Conservation (phyloP, 2,329 filamentous ascomycete genomes). For the Aspergillus bombycis region DNA sequence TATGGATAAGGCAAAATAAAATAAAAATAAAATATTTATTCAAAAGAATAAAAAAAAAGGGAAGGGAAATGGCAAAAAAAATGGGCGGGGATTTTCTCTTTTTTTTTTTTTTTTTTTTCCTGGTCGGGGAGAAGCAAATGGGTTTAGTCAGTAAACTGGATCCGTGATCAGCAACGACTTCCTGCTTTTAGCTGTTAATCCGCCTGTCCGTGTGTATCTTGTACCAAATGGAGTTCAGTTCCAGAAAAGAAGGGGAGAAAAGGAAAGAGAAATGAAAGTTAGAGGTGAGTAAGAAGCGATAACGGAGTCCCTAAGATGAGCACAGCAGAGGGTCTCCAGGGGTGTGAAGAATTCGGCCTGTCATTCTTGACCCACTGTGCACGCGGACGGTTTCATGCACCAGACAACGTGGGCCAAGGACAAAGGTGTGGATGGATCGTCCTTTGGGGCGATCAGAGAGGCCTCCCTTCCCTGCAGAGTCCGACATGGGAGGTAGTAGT, state of each 20-base stretch:
- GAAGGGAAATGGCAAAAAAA: neutral
- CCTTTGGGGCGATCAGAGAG: conserved; percentile 29
- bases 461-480: conserved; percentile 25
- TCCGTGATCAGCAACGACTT: neutral
- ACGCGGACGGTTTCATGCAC: conserved; percentile 44
- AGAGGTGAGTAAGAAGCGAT: conserved; percentile 4
- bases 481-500: conserved; percentile 13
- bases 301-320: conserved; percentile 1
- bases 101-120: neutral
- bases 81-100: neutral
- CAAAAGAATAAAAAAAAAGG: neutral
- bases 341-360: conserved; percentile 39
- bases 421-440: conserved; percentile 27
- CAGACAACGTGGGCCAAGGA: conserved; percentile 43
- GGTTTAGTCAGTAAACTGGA: neutral
- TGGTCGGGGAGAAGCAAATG: neutral
- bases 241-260: conserved; percentile 15
- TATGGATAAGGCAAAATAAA: conserved; percentile 12
- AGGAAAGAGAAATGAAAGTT: conserved; percentile 14
- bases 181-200: neutral
- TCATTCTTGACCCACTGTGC: conserved; percentile 42
- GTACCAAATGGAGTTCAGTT: conserved; percentile 4
- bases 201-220: neutral
- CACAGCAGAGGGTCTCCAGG: conserved; percentile 16
- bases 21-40: conserved; percentile 15